phyloP scores from a whole-genome alignment of 1,284 basidiomycete species.

The Dichomitus squalens region DNA sequence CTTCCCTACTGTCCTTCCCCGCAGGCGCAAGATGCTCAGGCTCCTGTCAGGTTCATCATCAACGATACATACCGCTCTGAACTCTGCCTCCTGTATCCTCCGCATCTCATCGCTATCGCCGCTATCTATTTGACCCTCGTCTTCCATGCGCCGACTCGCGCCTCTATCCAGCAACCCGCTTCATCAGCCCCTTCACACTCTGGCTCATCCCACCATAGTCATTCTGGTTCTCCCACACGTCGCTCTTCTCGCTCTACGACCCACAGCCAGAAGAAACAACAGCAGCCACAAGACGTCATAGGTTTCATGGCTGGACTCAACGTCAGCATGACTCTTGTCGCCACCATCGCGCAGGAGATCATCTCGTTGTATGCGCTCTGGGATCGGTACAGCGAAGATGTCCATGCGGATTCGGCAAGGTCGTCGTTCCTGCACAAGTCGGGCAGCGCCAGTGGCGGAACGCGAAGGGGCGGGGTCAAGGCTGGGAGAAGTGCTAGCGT shows the following conservation, averaged over 20 bases:
- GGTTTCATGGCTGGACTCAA: conserved; percentile 87
- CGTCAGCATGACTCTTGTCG: conserved; percentile 79
- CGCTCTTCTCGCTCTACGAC: conserved; percentile 54
- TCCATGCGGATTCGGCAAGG: conserved; percentile 25
- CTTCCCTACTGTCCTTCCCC: neutral
- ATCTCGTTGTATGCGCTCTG: conserved; percentile 87
- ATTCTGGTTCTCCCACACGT: conserved; percentile 32
- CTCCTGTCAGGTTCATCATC: conserved; percentile 78
- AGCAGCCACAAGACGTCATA: conserved; percentile 62
- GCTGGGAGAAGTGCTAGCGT: conserved; percentile 28
- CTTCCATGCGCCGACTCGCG: conserved; percentile 58
- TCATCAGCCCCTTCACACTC: conserved; percentile 55
- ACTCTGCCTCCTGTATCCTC: conserved; percentile 89
- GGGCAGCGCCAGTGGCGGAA: neutral
- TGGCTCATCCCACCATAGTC: conserved; percentile 33
- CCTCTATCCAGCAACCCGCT: conserved; percentile 33
- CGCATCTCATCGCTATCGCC: conserved; percentile 91
- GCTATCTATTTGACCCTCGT: conserved; percentile 87
- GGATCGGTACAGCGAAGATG: conserved; percentile 77
- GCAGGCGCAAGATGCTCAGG: neutral
- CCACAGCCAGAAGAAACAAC: conserved; percentile 46
- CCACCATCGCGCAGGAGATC: conserved; percentile 92
- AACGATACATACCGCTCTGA: conserved; percentile 96
- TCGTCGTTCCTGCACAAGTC: conserved; percentile 16
- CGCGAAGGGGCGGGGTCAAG: conserved; percentile 15